Evolutionary conservation across 306 rosid species (phyloP), one percentile per base, ranked within the genome.

Genomic region (Medicago ruthenica): DNA sequence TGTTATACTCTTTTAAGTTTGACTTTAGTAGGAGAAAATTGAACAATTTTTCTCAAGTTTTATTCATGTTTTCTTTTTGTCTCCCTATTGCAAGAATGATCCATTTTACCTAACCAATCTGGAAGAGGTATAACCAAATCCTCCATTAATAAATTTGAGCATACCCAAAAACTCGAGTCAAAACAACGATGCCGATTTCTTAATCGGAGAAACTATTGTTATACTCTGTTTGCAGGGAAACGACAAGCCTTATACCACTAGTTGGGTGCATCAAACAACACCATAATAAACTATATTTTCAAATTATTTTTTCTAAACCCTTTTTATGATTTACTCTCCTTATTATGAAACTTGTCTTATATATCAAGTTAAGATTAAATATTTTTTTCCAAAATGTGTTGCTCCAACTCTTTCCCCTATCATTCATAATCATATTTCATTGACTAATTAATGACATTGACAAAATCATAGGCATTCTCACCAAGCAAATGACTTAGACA

Each of bases 391-490:
- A 21, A n/a, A 16, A 16, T 2, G 18, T 51, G 22, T 51, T 16
- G 4, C 5, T 16, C 58, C 9, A 51, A 51, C 18, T 51, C 21
- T 51, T 7, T 51, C 58, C 7, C 21, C 4, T 21, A 51, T n/a
- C 18, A n/a, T n/a, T 53, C 18, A 14, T 14, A 15, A 22, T 18
- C 4, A 24, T 18, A 57, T 57, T 22, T 8, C 8, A 20, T 57
- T 58, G 37, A 22, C n/a, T 60, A 51, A 39, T 1, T 11, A 0
- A 41, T 9, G 74, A 17, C 77, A 54, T 73, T 73, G 48, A 74
- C 73, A 70, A 21, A 73, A 59, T 9, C 77, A 69, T 78, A 75
- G 81, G n/a, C 77, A 70, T 50, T 50, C 10, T 66, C 83, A 70
- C 77, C 74, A 66, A 40, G 27, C 5, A 37, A 39, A 36, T n/a